Conservation (phyloP, 495 filamentous ascomycete species). For the Aspergillus ellipticus region DNA sequence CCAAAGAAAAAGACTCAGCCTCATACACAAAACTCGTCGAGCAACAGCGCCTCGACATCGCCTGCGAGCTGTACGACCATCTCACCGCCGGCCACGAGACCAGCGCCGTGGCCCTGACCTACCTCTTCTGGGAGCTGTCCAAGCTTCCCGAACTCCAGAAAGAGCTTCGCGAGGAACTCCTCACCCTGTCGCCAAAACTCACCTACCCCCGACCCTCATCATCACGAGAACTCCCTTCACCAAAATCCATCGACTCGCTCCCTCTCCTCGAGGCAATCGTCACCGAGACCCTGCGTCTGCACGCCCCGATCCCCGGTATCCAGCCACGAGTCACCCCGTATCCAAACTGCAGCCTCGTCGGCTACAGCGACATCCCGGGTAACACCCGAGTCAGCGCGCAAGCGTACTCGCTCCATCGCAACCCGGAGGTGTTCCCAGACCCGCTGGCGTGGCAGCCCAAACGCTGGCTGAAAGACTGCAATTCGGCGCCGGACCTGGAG, state of each 20-base stretch:
- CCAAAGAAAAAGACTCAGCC: conserved; percentile 16
- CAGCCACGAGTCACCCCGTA: conserved; percentile 71
- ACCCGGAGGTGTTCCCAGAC: conserved; percentile 56
- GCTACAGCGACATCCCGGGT: conserved; percentile 53
- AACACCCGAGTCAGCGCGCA: conserved; percentile 67
- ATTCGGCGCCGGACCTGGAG: conserved; percentile 33
- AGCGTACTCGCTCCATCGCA: conserved; percentile 68
- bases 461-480: conserved; percentile 53
- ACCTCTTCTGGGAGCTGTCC: conserved; percentile 65
- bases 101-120: conserved; percentile 68
- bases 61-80: conserved; percentile 73
- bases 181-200: conserved; percentile 43
- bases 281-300: conserved; percentile 70
- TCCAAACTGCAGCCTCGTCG: conserved; percentile 48
- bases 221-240: conserved; percentile 39
- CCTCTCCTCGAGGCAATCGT: conserved; percentile 71
- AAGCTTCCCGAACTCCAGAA: conserved; percentile 51
- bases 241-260: conserved; percentile 65
- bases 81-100: conserved; percentile 78
- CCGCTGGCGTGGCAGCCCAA: conserved; percentile 59
- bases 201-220: conserved; percentile 17
- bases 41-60: conserved; percentile 49
- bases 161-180: conserved; percentile 58
- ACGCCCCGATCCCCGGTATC: conserved; percentile 70
- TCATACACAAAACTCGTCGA: conserved; percentile 15